Percentiles rank a stretch among this genome's conserved stretches.
These are phyloP conservation scores for Termitomyces sp. DNA, from an alignment of 768 basidiomycete species.

Conservation along the genomic window DNA sequence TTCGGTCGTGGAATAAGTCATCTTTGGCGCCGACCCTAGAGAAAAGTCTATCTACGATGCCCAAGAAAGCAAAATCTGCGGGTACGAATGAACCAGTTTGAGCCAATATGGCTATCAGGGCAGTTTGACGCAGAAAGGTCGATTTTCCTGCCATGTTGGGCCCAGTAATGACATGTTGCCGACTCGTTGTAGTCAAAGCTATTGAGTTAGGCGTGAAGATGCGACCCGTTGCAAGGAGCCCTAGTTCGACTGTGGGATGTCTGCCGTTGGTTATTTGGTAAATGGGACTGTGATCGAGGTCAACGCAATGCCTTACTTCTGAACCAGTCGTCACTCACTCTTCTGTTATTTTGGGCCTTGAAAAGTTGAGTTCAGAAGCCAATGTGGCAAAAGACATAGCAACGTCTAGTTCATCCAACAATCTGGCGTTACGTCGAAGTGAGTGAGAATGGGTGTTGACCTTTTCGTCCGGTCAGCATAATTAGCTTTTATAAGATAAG, in stretches of 20 bases:
- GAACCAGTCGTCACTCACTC: slow-evolving; percentile 41
- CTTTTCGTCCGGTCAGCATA: slow-evolving; percentile 27
- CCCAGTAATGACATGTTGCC: slow-evolving; percentile 82
- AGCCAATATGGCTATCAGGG: slow-evolving; percentile 83
- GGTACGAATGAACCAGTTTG: slow-evolving; percentile 95
- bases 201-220: slow-evolving; percentile 84
- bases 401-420: slow-evolving; percentile 87
- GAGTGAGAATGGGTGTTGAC: slow-evolving; percentile 50
- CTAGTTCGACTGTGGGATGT: slow-evolving; percentile 91
- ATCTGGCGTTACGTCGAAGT: slow-evolving; percentile 68
- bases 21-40: slow-evolving; percentile 95
- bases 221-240: slow-evolving; percentile 67
- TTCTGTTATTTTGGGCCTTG: slow-evolving; percentile 61
- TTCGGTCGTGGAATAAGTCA: slow-evolving; percentile 87
- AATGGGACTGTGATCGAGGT: slow-evolving; percentile 31
- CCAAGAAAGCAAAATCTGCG: slow-evolving; percentile 72
- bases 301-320: not conserved
- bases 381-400: slow-evolving; percentile 74
- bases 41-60: slow-evolving; percentile 87
- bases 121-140: slow-evolving; percentile 86
- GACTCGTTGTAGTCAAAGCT: slow-evolving; percentile 48
- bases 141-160: slow-evolving; percentile 98
- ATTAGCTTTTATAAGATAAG: not conserved
- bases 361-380: slow-evolving; percentile 73
- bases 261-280: slow-evolving; percentile 76